Percentiles rank a stretch among this genome's conserved stretches.
Conservation (phyloP, 2,329 filamentous ascomycete genomes). For the Neofusicoccum laricinum region DNA sequence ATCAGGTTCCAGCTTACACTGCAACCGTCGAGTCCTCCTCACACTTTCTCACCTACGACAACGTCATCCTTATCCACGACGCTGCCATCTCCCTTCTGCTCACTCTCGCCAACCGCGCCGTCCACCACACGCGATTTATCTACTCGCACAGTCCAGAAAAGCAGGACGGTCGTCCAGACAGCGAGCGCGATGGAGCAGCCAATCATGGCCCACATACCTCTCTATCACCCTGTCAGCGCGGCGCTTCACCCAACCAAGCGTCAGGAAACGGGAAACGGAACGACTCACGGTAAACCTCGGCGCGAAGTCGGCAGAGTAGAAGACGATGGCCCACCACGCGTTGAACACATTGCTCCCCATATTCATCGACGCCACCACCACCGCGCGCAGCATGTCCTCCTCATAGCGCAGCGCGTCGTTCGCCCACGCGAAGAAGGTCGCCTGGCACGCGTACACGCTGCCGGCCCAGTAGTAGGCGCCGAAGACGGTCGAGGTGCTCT, state of each 20-base stretch:
- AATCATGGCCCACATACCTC: conserved; percentile 75
- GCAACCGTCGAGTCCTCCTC: background rate
- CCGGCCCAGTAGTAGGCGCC: conserved; percentile 70
- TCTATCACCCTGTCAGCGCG: conserved; percentile 34
- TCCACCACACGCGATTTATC: background rate
- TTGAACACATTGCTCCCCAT: conserved; percentile 66
- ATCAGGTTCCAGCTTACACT: no score
- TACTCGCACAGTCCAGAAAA: conserved; percentile 37
- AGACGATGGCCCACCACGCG: conserved; percentile 70
- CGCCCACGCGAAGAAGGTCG: conserved; percentile 73
- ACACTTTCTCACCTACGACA: background rate
- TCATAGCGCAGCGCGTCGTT: conserved; percentile 67
- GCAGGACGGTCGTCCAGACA: conserved; percentile 57
- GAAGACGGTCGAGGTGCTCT: conserved; percentile 56
- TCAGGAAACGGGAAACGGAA: background rate
- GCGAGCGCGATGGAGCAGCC: conserved; percentile 58
- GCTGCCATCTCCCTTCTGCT: conserved; percentile 20
- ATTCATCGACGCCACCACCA: conserved; percentile 73
- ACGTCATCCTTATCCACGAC: conserved; percentile 25
- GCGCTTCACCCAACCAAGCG: background rate
- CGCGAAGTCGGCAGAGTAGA: conserved; percentile 65
- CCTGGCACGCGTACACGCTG: conserved; percentile 68
- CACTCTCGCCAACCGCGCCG: background rate
- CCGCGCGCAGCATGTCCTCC: conserved; percentile 60
- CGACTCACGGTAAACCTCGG: conserved; percentile 61